Base-by-base conservation (phyloP, 352 stramenopile genomes). In the Globisporangium sylvaticum region DNA sequence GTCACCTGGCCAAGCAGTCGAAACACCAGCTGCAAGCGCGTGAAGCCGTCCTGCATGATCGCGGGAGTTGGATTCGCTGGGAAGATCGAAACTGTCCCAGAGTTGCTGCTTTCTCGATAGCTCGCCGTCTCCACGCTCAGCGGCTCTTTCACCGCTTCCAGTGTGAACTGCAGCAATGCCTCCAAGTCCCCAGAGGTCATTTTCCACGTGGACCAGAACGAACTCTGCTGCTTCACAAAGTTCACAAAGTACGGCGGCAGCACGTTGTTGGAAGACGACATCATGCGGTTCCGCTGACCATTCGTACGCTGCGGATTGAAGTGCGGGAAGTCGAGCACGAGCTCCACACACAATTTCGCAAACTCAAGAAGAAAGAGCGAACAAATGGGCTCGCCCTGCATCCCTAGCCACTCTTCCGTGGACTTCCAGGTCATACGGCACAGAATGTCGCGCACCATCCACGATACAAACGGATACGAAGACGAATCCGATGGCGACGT, bases 171-270 rank as follows among this genome's bases (percentile, higher is more conserved):
- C n/a, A 90, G 66, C 15, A 94, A 66, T 1, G 71, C 73, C 27
- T 90, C 76, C 54, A 92, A 37, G 55, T 94, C 83, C 6, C 55
- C n/a, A 9, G 76, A 62, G 14, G 76, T 76, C 65, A 94, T 82
- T 59, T 84, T 90, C 84, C 84, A 94, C 48, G 90, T 91, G 3
- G 71, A 59, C 87, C 87, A 94, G 52, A 94, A 76, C 4, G 64
- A 27, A 1, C 74, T 71, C 68, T 93, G 87, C 60, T 93, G 87
- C 52, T 93, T 94, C 52, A 94, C 87, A 57, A 94, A 94, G 56
- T 94, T 94, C 25, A 94, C 80, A 58, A 94, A 92, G 64, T 94
- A 94, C 29, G 87, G 87, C 14, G 87, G 87, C 48, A 94, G 66
- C 14, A 87, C 84, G 60, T 91, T 92, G 22, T 70, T 80, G 8